Evolutionary conservation across 2,329 filamentous ascomycete species (phyloP).

Genomic region (Pezicula radicicola): DNA sequence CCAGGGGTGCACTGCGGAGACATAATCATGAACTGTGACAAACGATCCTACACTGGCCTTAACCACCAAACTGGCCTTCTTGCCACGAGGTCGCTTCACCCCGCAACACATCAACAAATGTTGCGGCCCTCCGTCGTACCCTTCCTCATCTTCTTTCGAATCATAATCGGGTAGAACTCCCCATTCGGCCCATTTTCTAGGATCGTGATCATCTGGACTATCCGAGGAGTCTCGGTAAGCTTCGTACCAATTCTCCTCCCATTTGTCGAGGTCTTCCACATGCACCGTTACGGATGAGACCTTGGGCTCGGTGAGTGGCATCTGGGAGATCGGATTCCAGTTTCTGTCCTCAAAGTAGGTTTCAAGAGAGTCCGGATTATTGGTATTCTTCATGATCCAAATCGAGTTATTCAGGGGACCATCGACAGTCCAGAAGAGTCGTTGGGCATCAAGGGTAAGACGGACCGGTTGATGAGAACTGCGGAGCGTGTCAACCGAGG

Average conservation of each 20-base stretch:
- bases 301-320: conserved; percentile 26
- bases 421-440: conserved; percentile 23
- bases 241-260: conserved; percentile 21
- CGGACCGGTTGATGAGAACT: too few species aligned
- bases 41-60: conserved; percentile 20
- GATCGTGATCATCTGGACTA: too few species aligned
- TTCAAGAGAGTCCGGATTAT: conserved; percentile 16
- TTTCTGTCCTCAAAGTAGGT: conserved; percentile 20
- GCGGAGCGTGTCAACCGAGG: too few species aligned
- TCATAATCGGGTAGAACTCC: conserved; percentile 16
- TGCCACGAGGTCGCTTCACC: conserved; percentile 18
- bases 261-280: conserved; percentile 21
- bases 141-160: conserved; percentile 16
- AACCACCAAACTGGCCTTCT: conserved; percentile 18
- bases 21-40: conserved; percentile 25
- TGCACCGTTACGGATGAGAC: conserved; percentile 23
- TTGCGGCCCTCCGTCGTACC: conserved; percentile 20
- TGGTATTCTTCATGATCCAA: conserved; percentile 19
- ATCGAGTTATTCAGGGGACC: conserved; percentile 20
- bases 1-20: too few species aligned
- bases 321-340: conserved; percentile 24
- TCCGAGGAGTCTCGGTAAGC: too few species aligned
- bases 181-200: too few species aligned
- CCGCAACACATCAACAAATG: conserved; percentile 25
- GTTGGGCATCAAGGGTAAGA: conserved; percentile 14